These are phyloP conservation scores for Schizophyllum commune DNA, from an alignment of 1,284 basidiomycete species.

Conservation along the genomic window DNA sequence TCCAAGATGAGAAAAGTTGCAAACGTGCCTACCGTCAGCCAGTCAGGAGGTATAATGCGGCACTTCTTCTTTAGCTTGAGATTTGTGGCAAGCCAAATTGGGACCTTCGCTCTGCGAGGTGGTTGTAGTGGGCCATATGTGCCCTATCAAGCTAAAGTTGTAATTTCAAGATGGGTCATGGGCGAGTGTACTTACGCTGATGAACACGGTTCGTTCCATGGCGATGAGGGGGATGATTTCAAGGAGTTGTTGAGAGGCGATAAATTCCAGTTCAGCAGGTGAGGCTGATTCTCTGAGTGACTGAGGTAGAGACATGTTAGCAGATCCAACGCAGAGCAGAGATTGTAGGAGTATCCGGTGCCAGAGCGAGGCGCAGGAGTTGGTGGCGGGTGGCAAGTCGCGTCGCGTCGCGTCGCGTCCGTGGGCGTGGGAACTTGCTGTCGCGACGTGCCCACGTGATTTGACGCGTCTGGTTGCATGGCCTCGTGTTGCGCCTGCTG, in stretches of 20 bases:
- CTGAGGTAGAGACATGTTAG: constrained; percentile 53
- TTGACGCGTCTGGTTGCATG: not conserved
- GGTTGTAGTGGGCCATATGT: constrained; percentile 91
- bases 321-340: no score
- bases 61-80: constrained; percentile 94
- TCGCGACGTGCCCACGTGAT: not conserved
- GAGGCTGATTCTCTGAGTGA: constrained; percentile 56
- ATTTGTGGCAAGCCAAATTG: constrained; percentile 93
- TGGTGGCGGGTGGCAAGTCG: not conserved
- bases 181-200: constrained; percentile 51
- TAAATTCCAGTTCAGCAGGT: constrained; percentile 79
- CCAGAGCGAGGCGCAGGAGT: no score
- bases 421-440: not conserved
- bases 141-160: constrained; percentile 43
- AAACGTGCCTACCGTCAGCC: constrained; percentile 73
- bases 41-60: constrained; percentile 81
- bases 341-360: no score
- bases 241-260: constrained; percentile 75
- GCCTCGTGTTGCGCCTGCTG: not conserved
- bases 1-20: constrained; percentile 17
- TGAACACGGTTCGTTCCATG: constrained; percentile 84
- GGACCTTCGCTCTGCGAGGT: constrained; percentile 75
- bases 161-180: constrained; percentile 6
- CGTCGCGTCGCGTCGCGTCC: not conserved
- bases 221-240: constrained; percentile 80